Conservation (phyloP, 768 basidiomycete species). For the Termitomyces sp. region DNA sequence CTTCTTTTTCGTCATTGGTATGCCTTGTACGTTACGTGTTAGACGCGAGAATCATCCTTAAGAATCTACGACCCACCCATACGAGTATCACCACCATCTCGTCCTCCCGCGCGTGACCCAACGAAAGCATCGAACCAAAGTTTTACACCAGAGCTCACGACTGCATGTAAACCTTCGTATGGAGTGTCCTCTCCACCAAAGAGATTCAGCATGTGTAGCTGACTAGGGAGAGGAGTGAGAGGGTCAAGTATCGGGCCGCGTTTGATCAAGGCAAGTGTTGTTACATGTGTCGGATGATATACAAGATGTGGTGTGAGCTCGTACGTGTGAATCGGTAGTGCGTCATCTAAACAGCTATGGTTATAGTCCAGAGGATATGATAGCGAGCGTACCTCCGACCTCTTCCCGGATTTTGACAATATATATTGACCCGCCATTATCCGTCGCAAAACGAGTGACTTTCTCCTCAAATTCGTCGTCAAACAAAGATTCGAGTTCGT, state of each 20-base stretch:
- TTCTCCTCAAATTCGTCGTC: slow-evolving; percentile 75
- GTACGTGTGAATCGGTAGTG: slow-evolving; percentile 60
- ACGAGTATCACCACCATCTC: slow-evolving; percentile 69
- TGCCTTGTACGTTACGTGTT: slow-evolving; percentile 40
- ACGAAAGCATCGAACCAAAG: slow-evolving; percentile 99
- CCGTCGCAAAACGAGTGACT: slow-evolving; percentile 71
- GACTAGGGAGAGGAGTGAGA: slow-evolving; percentile 71
- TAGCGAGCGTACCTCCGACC: slow-evolving; percentile 55
- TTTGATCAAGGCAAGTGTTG: slow-evolving; percentile 94
- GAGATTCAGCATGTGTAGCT: slow-evolving; percentile 90
- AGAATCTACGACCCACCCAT: slow-evolving; percentile 46
- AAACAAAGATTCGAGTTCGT: slow-evolving; percentile 66
- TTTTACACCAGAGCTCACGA: slow-evolving; percentile 94
- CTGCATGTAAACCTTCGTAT: slow-evolving; percentile 92
- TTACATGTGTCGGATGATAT: slow-evolving; percentile 78
- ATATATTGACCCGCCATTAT: slow-evolving; percentile 76
- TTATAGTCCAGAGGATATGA: slow-evolving; percentile 7
- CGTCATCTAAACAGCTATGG: slow-evolving; percentile 50
- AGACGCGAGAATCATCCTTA: background rate
- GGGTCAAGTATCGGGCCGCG: slow-evolving; percentile 82
- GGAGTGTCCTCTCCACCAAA: slow-evolving; percentile 88
- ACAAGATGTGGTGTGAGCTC: slow-evolving; percentile 67
- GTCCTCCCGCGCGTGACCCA: slow-evolving; percentile 71
- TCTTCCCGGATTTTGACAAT: slow-evolving; percentile 79
- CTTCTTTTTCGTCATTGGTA: slow-evolving; percentile 99